Evolutionary conservation across 148 eudicot species (phyloP).

Genomic region (Linanthus parryae): DNA sequence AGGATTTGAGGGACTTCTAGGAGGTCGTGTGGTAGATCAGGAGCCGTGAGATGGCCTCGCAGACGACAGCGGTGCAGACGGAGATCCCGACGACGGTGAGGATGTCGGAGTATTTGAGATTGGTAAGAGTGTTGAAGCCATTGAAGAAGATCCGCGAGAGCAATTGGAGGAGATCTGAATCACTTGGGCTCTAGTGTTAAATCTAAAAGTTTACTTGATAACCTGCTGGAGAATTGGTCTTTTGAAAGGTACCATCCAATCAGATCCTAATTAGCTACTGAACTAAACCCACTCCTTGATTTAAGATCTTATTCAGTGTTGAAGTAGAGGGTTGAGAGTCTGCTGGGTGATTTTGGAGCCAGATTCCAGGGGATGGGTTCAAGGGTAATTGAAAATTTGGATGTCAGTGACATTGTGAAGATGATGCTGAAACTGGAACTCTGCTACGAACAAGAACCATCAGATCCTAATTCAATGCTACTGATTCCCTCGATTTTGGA

Average conservation of each 20-base stretch:
- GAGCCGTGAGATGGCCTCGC: background rate
- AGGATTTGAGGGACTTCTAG: background rate
- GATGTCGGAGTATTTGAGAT: background rate
- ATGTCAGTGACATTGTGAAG: conserved; percentile 48
- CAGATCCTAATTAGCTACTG: too few relatives aligned
- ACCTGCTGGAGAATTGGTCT: too few relatives aligned
- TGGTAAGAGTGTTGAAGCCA: too few relatives aligned
- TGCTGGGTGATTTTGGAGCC: conserved; percentile 67
- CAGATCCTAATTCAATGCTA: conserved; percentile 52
- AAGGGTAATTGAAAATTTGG: conserved; percentile 57
- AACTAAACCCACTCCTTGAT: too few relatives aligned
- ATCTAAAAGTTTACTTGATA: too few relatives aligned
- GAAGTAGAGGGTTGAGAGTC: too few relatives aligned
- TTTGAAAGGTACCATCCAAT: too few relatives aligned
- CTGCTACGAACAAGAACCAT: conserved; percentile 63
- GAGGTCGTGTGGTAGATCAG: background rate
- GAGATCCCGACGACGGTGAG: background rate
- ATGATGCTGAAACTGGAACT: conserved; percentile 87
- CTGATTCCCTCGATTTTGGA: conserved; percentile 66
- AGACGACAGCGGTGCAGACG: background rate
- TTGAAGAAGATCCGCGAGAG: too few relatives aligned
- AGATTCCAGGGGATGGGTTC: conserved; percentile 64
- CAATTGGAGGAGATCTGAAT: too few relatives aligned
- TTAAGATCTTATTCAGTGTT: too few relatives aligned
- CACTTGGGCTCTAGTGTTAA: too few relatives aligned